Evolutionary conservation across 805 yeast genomes (phyloP).

Genomic region (Metahyphopichia silvanorum): DNA sequence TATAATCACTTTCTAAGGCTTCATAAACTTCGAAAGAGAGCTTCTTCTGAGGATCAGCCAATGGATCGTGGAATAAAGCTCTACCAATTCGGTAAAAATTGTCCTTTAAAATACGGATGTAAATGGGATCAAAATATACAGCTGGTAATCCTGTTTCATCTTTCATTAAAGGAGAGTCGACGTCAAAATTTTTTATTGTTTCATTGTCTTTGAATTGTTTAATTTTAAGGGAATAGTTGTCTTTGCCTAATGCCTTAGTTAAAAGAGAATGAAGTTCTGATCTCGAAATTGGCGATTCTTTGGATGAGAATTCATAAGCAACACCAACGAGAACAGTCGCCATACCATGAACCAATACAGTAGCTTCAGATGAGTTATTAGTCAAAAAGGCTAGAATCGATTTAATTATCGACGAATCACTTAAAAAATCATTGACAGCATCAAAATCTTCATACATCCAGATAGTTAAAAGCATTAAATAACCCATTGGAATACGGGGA

Average conservation of each 20-base stretch:
- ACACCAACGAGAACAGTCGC: conserved; percentile 69
- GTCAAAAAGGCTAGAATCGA: conserved; percentile 64
- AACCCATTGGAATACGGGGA: conserved; percentile 74
- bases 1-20: conserved; percentile 37
- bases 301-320: conserved; percentile 70
- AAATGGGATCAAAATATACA: conserved; percentile 65
- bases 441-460: conserved; percentile 78
- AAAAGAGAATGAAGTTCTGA: conserved; percentile 58
- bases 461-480: conserved; percentile 64
- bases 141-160: conserved; percentile 88
- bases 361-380: conserved; percentile 44
- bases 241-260: conserved; percentile 73
- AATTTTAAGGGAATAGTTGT: conserved; percentile 70
- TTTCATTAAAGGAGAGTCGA: conserved; percentile 45
- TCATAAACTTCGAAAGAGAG: conserved; percentile 62
- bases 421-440: conserved; percentile 73
- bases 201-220: conserved; percentile 66
- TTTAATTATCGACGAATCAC: conserved; percentile 62
- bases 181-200: conserved; percentile 54
- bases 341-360: conserved; percentile 67
- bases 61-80: conserved; percentile 73
- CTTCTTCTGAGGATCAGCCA: conserved; percentile 62
- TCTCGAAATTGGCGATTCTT: conserved; percentile 61
- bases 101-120: conserved; percentile 65
- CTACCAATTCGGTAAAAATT: conserved; percentile 63